phyloP scores from a whole-genome alignment of 768 basidiomycete species.

The Pleurotus platypus region DNA sequence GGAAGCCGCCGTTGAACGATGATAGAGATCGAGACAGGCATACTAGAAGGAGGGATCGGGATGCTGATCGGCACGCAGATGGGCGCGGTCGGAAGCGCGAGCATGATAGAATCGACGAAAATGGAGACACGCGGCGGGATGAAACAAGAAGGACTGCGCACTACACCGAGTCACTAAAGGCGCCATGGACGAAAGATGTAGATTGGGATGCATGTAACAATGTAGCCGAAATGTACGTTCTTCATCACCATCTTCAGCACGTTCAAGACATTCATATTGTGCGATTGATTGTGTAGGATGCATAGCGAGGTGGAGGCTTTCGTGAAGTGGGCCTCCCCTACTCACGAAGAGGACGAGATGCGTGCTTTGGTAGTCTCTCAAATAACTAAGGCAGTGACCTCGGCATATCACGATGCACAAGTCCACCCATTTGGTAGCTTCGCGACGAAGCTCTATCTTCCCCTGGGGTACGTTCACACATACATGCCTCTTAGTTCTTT shows the following conservation, averaged over 20 bases:
- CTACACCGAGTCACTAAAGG: conserved; percentile 49
- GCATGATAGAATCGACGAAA: conserved; percentile 33
- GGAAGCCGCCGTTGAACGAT: conserved; percentile 20
- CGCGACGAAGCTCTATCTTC: conserved; percentile 91
- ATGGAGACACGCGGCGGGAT: conserved; percentile 45
- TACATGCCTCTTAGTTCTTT: conserved; percentile 2
- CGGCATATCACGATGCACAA: conserved; percentile 73
- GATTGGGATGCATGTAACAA: conserved; percentile 74
- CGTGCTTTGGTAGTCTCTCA: conserved; percentile 68
- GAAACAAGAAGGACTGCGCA: conserved; percentile 48
- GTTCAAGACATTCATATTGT: background rate
- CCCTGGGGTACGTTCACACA: conserved; percentile 66
- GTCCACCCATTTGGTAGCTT: conserved; percentile 91
- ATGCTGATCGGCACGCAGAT: background rate
- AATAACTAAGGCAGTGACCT: conserved; percentile 61
- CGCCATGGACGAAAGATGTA: conserved; percentile 69
- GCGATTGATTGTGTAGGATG: conserved; percentile 47
- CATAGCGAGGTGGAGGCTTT: conserved; percentile 86
- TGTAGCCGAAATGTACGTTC: conserved; percentile 78
- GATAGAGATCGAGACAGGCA: conserved; percentile 16
- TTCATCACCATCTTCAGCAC: background rate
- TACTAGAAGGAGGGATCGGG: conserved; percentile 13
- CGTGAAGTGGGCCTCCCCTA: conserved; percentile 83
- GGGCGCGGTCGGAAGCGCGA: conserved; percentile 36
- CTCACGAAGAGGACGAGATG: conserved; percentile 80